Evolutionary conservation across 495 filamentous ascomycete species (phyloP), one percentile per base, ranked within the genome.

Genomic region (Chaetomidium leptoderma): DNA sequence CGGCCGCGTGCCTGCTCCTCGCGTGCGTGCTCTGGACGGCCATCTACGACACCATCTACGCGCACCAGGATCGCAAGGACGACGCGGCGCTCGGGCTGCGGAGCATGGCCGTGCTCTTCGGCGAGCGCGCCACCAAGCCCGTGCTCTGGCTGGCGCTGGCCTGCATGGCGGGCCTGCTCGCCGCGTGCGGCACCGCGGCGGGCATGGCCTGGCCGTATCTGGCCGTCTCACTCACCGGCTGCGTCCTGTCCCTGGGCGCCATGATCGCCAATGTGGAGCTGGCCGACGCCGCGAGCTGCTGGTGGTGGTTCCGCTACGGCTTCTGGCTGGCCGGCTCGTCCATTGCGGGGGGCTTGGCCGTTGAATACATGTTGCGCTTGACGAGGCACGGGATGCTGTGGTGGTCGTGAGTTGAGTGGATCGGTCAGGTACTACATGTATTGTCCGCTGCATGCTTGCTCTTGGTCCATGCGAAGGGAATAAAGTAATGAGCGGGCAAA

Each of bases 11-110:
- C 33, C 43, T 72, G 40, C 66, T 66, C 16, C 29, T 66, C 24
- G 66, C 72, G 1, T 54, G 45, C 33, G 58, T 64, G 2, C 50
- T 73, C 6, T 77, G 71, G 73, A 66, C 66, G 9, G 60, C 71
- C 49, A 67, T 73, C 30, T 74, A 69, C 59, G 73, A 77, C 59
- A 74, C 73, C 11, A 68, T 77, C 51, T 77, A 76, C 58, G 73
- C 74, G 26, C 68, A 72, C 60, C 72, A 75, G 46, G 74, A 76
- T 48, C 40, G 73, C 14, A 62, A 61, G 33, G 71, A 71, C 29
- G 75, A 77, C 27, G 23, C 64, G 30, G 64, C 67, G 39, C 60
- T 70, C 6, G 72, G 69, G 1, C 51, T 75, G 14, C 70, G 70
- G 60, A 71, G 69, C 53, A 57, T 72, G 23, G 74, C 73, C 9